These are phyloP conservation scores for Prunus armeniaca DNA, from an alignment of 306 rosid genomes.

Conservation along the genomic window DNA sequence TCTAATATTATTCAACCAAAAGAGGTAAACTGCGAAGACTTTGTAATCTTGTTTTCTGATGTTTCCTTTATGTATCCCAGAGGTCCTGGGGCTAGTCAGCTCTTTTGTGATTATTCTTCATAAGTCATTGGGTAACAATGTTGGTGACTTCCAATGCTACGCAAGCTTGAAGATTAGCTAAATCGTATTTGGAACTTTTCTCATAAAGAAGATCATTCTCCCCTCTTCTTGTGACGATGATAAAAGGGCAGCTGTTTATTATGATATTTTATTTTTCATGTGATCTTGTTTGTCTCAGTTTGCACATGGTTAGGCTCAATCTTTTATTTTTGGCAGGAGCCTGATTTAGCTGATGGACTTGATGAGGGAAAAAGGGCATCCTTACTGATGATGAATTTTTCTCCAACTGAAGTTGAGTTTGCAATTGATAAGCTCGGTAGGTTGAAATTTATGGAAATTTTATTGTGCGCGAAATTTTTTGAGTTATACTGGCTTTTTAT, in stretches of 20 bases:
- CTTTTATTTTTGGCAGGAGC: constrained; percentile 53
- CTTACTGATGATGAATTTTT: constrained; percentile 76
- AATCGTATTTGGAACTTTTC: neutral
- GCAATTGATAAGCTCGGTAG: constrained; percentile 78
- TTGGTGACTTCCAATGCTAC: neutral
- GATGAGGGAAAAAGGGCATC: constrained; percentile 54
- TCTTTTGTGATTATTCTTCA: neutral
- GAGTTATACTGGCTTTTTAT: neutral
- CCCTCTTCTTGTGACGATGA: neutral
- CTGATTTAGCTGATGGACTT: constrained; percentile 38
- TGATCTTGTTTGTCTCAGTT: constrained; percentile 12
- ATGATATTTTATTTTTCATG: neutral
- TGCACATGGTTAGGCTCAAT: constrained; percentile 23
- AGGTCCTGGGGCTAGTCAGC: neutral
- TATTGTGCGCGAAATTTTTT: neutral
- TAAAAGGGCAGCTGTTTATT: neutral
- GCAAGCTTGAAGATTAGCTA: neutral
- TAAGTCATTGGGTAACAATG: neutral
- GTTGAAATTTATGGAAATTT: constrained; percentile 24
- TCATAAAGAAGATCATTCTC: neutral
- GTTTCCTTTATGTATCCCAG: neutral
- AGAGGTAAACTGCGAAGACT: constrained; percentile 46
- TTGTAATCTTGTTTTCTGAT: constrained; percentile 6
- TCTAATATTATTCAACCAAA: constrained; percentile 43
- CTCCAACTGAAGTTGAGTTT: constrained; percentile 63